A percentile compares a stretch with the other conserved stretches of the same genome.
Evolutionary conservation across 2,329 filamentous ascomycete species (phyloP).

Genomic region (Penicillium palitans): DNA sequence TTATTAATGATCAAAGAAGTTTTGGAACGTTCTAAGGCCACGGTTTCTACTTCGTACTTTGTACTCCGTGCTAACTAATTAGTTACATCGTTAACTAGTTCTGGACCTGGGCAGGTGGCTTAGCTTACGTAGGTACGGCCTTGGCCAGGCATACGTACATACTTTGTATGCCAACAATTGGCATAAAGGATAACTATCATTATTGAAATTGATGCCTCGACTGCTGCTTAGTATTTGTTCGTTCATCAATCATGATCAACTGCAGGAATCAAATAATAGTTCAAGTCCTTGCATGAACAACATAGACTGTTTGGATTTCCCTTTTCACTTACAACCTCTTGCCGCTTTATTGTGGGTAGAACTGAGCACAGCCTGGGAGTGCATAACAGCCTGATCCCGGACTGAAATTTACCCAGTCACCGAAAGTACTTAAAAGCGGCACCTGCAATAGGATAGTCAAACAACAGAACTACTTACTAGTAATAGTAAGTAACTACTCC

Average conservation of each 20-base stretch:
- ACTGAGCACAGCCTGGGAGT: neutral
- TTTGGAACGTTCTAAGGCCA: neutral
- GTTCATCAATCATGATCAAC: neutral
- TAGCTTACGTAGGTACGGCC: neutral
- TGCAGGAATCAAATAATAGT: constrained; percentile 6
- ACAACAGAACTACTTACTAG: neutral
- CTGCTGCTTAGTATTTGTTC: neutral
- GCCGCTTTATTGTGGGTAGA: neutral
- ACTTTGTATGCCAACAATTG: neutral
- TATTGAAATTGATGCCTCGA: neutral
- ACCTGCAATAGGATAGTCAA: neutral
- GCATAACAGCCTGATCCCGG: no score
- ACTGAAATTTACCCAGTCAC: neutral
- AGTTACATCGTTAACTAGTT: no score
- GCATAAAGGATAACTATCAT: neutral
- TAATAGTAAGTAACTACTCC: no score
- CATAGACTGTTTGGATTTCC: neutral
- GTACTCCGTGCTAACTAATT: neutral
- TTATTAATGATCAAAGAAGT: neutral
- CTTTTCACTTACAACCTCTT: neutral
- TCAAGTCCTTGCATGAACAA: constrained; percentile 4
- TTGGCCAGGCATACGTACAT: neutral
- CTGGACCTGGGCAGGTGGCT: neutral
- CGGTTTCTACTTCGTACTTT: neutral
- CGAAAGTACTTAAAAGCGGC: neutral